Conservation (phyloP, 2,329 filamentous ascomycete genomes). For the Thielaviopsis populi region DNA sequence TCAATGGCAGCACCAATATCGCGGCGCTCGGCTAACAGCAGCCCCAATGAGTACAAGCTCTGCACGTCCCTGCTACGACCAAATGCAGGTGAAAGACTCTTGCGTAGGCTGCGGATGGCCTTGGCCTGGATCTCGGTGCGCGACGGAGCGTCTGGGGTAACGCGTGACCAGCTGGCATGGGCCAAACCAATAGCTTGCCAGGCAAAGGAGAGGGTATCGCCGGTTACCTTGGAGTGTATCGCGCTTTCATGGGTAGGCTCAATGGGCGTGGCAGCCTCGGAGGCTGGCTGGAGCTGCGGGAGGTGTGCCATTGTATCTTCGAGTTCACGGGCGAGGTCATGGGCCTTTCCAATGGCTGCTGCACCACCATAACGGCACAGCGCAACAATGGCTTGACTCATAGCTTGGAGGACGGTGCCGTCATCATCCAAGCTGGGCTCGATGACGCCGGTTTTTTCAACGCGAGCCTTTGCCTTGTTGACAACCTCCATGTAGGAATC, state of each 20-base stretch:
- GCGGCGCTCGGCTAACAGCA: slow-evolving; percentile 78
- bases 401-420: slow-evolving; percentile 58
- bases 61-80: slow-evolving; percentile 55
- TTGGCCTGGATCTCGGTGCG: slow-evolving; percentile 61
- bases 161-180: slow-evolving; percentile 72
- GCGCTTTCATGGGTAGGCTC: slow-evolving; percentile 24
- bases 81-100: slow-evolving; percentile 52
- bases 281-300: slow-evolving; percentile 22
- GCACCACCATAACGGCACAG: slow-evolving; percentile 68
- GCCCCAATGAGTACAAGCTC: slow-evolving; percentile 62
- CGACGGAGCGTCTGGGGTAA: slow-evolving; percentile 59
- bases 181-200: slow-evolving; percentile 79
- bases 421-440: slow-evolving; percentile 67
- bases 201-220: slow-evolving; percentile 48
- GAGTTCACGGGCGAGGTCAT: slow-evolving; percentile 53
- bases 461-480: slow-evolving; percentile 66
- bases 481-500: slow-evolving; percentile 86
- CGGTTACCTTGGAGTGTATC: slow-evolving; percentile 34
- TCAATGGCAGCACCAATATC: slow-evolving; percentile 70
- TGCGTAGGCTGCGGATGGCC: slow-evolving; percentile 61
- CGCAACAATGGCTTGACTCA: slow-evolving; percentile 64
- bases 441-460: slow-evolving; percentile 58
- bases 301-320: slow-evolving; percentile 59
- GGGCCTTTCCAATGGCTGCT: slow-evolving; percentile 64
- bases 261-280: slow-evolving; percentile 17